Base-by-base conservation (phyloP, 441 rosid genomes). In the Macaranga tanarius region DNA sequence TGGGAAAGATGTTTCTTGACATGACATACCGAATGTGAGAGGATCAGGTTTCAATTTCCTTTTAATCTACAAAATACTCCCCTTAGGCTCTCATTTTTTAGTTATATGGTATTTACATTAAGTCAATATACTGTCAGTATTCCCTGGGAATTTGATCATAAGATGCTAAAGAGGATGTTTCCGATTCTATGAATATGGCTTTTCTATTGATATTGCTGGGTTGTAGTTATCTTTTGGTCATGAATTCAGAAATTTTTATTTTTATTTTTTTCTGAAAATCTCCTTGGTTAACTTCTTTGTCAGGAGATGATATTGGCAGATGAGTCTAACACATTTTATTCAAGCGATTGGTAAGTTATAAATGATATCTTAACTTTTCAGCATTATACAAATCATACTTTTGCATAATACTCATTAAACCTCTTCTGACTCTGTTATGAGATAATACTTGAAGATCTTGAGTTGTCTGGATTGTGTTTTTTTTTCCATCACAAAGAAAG, bases 311-410 rank as follows among this genome's bases (percentile, higher is more conserved):
- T 71, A 28, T 63, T 75, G 64, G 77, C 81, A 60, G 83, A 84
- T 65, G 80, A 78, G 76, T 65, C 82, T 0, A 82, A 81, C 55
- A 68, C 76, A 63, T 71, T 79, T 65, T 79, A 75, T 73, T 76
- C 83, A 67, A 76, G 31, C 72, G 75, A 79, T 60, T 62, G 87
- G 95, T 90, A 73, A 79, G 89, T 77, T 77, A 47, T 71, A 77
- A 50, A 56, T 60, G 58, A 11, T 58, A 19, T 20, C 57, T 17
- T 61, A 25, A 34, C 19, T 71, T 56, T 54, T 55, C 11, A 50
- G 65, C 62, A 58, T 47, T 20, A 5, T 26, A 15, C 45, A 40
- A 23, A 2, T 38, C 11, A 20, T 44, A 68, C 28, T 62, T 51
- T 38, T 44, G 28, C 13, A 16, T 44, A 13, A 12, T 31, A 34